These are phyloP conservation scores for Gossypium lobatum DNA, from an alignment of 441 rosid species.

Conservation along the genomic window DNA sequence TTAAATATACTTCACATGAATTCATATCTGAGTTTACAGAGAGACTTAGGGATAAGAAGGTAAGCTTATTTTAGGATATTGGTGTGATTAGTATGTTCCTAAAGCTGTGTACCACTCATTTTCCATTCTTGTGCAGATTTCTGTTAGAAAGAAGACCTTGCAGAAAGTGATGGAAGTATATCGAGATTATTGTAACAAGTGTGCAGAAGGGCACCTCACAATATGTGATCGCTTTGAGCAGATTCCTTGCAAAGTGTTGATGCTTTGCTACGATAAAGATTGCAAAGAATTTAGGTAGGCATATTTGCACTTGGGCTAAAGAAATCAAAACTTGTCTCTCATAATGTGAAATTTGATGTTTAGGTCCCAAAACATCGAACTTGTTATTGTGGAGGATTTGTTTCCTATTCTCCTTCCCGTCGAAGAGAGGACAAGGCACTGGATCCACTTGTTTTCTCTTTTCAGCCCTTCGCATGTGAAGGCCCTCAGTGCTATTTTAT, in stretches of 20 bases:
- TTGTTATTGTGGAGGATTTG: conserved; percentile 64
- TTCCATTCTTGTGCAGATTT: conserved; percentile 36
- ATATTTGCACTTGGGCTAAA: conserved; percentile 16
- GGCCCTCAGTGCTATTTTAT: conserved; percentile 64
- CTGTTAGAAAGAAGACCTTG: conserved; percentile 81
- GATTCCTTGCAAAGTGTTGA: conserved; percentile 75
- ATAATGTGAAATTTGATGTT: conserved; percentile 17
- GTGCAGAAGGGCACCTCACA: conserved; percentile 60
- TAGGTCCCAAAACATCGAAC: conserved; percentile 76
- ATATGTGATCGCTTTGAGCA: conserved; percentile 60
- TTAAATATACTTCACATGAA: conserved; percentile 43
- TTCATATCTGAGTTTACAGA: conserved; percentile 61
- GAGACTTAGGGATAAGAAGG: conserved; percentile 98
- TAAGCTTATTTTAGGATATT: conserved; percentile 20
- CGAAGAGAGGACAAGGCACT: conserved; percentile 68
- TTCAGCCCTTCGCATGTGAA: conserved; percentile 65
- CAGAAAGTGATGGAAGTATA: conserved; percentile 75
- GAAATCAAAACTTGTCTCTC: background rate
- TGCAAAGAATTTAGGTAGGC: conserved; percentile 74
- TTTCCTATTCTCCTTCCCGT: conserved; percentile 61
- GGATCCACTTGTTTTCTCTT: conserved; percentile 76
- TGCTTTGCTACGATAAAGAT: conserved; percentile 80
- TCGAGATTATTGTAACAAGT: conserved; percentile 71
- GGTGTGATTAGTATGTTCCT: background rate
- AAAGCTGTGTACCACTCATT: conserved; percentile 12